These are phyloP conservation scores for Suillus ampliporus DNA, from an alignment of 768 basidiomycete genomes.

Conservation along the genomic window DNA sequence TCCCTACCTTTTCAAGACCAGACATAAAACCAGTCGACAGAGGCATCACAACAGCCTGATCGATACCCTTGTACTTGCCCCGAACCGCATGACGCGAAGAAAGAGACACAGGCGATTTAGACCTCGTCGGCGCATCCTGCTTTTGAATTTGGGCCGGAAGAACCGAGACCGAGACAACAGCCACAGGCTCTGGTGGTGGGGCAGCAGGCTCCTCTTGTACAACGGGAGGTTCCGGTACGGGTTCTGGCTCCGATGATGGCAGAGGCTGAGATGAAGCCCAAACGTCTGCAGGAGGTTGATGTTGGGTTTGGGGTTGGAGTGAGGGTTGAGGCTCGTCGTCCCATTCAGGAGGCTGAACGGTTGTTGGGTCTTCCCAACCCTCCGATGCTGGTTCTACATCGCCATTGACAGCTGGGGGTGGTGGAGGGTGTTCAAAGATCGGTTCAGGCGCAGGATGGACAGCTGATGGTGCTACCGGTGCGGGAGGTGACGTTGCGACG, in stretches of 20 bases:
- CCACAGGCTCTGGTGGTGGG: constrained; percentile 37
- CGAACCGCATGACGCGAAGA: constrained; percentile 56
- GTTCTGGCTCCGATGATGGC: constrained; percentile 27
- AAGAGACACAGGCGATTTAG: constrained; percentile 50
- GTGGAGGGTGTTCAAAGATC: constrained; percentile 26
- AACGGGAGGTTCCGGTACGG: constrained; percentile 25
- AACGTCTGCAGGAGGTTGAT: constrained; percentile 32
- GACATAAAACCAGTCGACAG: constrained; percentile 56
- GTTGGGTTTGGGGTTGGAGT: constrained; percentile 27
- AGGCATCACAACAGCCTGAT: constrained; percentile 85
- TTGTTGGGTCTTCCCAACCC: constrained; percentile 78
- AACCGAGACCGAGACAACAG: constrained; percentile 24
- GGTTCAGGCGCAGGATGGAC: constrained; percentile 30
- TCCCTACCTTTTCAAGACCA: constrained; percentile 78
- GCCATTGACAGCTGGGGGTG: constrained; percentile 34
- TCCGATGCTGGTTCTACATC: constrained; percentile 42
- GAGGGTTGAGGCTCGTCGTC: constrained; percentile 65
- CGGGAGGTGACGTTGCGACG: constrained; percentile 45
- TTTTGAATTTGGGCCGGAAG: constrained; percentile 24
- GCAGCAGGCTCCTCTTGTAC: constrained; percentile 41
- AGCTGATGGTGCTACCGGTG: constrained; percentile 27
- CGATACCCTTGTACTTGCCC: constrained; percentile 71
- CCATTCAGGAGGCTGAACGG: constrained; percentile 69
- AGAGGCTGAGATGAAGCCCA: constrained; percentile 36
- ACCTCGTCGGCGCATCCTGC: constrained; percentile 39